Evolutionary conservation across 805 yeast genomes (phyloP).

Genomic region (Isabelozyma heimii): DNA sequence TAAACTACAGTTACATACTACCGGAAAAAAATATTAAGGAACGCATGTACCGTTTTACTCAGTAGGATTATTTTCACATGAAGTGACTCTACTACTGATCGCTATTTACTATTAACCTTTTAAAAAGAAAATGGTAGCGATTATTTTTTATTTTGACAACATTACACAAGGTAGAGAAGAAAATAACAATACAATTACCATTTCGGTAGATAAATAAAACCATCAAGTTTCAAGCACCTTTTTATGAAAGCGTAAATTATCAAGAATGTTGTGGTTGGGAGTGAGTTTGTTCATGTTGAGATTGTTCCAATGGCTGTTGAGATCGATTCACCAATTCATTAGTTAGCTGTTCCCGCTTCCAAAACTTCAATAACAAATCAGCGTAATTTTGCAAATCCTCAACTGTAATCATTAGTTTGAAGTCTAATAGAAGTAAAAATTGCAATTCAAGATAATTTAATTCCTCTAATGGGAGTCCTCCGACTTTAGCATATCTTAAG

Average conservation of each 20-base stretch:
- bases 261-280: not conserved
- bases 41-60: not conserved
- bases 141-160: not conserved
- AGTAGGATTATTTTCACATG: not conserved
- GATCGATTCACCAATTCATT: constrained; percentile 28
- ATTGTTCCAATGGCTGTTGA: constrained; percentile 2
- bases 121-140: not conserved
- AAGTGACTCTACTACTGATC: no score
- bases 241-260: not conserved
- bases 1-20: not conserved
- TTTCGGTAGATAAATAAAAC: not conserved
- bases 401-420: constrained; percentile 79
- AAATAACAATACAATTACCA: not conserved
- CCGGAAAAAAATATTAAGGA: not conserved
- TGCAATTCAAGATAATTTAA: constrained; percentile 90
- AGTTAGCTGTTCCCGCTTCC: constrained; percentile 67
- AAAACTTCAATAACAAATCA: constrained; percentile 77
- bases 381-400: constrained; percentile 92
- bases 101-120: no score
- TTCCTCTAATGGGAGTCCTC: constrained; percentile 92
- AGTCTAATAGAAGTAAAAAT: constrained; percentile 79
- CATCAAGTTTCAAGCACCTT: not conserved
- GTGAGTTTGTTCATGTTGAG: not conserved
- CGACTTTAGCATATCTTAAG: constrained; percentile 91
- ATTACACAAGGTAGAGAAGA: not conserved